These are phyloP conservation scores for Friedmanniomyces simplex DNA, from an alignment of 495 filamentous ascomycete genomes.

Conservation along the genomic window DNA sequence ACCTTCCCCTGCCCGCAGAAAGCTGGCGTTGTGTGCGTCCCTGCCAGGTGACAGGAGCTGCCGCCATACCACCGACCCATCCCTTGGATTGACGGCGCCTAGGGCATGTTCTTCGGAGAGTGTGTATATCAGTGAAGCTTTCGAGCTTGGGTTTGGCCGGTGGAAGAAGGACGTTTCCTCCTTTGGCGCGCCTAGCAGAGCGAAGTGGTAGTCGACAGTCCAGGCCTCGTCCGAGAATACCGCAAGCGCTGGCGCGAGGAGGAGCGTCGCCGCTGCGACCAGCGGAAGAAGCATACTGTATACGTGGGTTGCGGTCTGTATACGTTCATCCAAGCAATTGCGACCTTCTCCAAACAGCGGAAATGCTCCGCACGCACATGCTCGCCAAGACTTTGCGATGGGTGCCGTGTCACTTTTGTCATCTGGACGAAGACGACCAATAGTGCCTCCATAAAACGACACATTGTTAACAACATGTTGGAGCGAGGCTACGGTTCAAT, in stretches of 20 bases:
- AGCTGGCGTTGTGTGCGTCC: slow-evolving; percentile 29
- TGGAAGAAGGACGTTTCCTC: slow-evolving; percentile 88
- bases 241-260: slow-evolving; percentile 36
- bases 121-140: slow-evolving; percentile 85
- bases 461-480: too few species aligned
- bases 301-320: neutral
- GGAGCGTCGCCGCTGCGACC: neutral
- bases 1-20: slow-evolving; percentile 63
- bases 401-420: too few species aligned
- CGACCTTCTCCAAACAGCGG: neutral
- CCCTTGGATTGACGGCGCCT: slow-evolving; percentile 81
- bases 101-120: slow-evolving; percentile 70
- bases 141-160: slow-evolving; percentile 64
- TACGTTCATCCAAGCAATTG: too few species aligned
- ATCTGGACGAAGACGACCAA: too few species aligned
- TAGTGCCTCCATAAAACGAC: too few species aligned
- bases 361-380: neutral
- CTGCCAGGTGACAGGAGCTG: slow-evolving; percentile 46
- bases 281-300: slow-evolving; percentile 7
- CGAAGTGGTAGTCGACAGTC: slow-evolving; percentile 86
- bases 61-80: slow-evolving; percentile 77
- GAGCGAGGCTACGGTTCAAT: too few species aligned
- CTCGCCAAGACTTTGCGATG: too few species aligned
- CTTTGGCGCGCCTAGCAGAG: slow-evolving; percentile 73
- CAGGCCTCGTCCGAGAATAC: slow-evolving; percentile 87